These are phyloP conservation scores for Coffea humblotiana DNA, from an alignment of 305 asterid genomes.

Conservation along the genomic window DNA sequence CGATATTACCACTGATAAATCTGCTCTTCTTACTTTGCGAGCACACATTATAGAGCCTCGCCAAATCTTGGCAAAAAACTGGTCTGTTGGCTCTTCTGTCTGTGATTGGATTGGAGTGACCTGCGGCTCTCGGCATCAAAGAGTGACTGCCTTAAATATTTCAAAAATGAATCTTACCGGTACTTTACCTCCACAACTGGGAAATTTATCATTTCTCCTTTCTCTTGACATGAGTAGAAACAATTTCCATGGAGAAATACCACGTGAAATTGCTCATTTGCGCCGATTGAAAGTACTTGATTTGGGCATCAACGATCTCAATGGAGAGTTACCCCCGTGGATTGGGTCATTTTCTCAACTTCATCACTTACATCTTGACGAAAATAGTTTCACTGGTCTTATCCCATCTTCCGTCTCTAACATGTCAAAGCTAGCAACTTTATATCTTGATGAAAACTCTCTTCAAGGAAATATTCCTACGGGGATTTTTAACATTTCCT, in stretches of 20 bases:
- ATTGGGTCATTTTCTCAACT: conserved; percentile 24
- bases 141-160: conserved; percentile 12
- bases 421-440: conserved; percentile 19
- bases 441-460: conserved; percentile 26
- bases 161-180: conserved; percentile 7
- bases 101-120: conserved; percentile 21
- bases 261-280: conserved; percentile 1
- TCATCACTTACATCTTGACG: not conserved
- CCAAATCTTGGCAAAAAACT: not conserved
- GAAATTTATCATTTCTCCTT: conserved; percentile 20
- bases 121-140: not conserved
- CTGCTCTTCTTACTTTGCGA: conserved; percentile 15
- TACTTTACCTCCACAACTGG: conserved; percentile 10
- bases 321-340: conserved; percentile 28
- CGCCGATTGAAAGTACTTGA: conserved; percentile 1
- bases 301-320: conserved; percentile 22
- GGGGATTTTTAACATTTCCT: conserved; percentile 21
- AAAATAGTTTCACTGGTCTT: conserved; percentile 27
- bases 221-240: conserved; percentile 6
- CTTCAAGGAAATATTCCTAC: conserved; percentile 34
- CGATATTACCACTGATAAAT: conserved; percentile 9
- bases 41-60: not conserved
- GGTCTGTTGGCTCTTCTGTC: conserved; percentile 8
- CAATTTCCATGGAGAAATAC: conserved; percentile 9
- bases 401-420: conserved; percentile 25